Conservation (phyloP, 2,329 filamentous ascomycete genomes). For the Talaromyces funiculosus region DNA sequence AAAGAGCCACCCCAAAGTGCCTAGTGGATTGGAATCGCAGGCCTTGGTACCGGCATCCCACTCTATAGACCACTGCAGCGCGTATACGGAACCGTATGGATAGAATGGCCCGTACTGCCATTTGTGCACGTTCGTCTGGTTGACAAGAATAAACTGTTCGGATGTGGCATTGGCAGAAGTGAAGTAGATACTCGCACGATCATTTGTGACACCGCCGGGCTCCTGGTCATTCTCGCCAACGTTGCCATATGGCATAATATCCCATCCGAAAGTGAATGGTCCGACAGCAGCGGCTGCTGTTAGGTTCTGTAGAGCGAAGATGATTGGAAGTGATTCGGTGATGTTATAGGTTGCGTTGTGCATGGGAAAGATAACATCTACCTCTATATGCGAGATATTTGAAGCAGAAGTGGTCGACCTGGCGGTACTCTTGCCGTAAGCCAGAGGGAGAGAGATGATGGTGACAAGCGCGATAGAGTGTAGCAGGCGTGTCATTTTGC, state of each 20-base stretch:
- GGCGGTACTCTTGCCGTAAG: neutral
- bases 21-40: neutral
- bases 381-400: neutral
- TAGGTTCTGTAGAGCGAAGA: constrained; percentile 7
- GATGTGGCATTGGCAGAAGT: neutral
- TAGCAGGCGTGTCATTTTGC: neutral
- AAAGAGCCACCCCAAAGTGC: neutral
- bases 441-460: neutral
- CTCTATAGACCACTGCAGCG: neutral
- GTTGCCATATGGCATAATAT: constrained; percentile 6
- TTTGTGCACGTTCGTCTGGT: constrained; percentile 2
- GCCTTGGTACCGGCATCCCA: neutral
- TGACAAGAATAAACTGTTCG: neutral
- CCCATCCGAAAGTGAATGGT: constrained; percentile 2
- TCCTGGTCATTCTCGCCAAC: neutral
- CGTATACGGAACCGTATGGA: constrained; percentile 5
- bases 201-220: neutral
- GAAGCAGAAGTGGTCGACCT: neutral
- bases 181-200: neutral
- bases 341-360: constrained; percentile 2
- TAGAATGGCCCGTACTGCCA: neutral
- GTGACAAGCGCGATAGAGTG: neutral
- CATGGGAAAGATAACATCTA: constrained; percentile 6
- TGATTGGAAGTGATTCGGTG: constrained; percentile 2
- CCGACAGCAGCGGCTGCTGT: neutral